Base-by-base conservation (phyloP, 2,329 filamentous ascomycete genomes). In the Penicillium concentricum region DNA sequence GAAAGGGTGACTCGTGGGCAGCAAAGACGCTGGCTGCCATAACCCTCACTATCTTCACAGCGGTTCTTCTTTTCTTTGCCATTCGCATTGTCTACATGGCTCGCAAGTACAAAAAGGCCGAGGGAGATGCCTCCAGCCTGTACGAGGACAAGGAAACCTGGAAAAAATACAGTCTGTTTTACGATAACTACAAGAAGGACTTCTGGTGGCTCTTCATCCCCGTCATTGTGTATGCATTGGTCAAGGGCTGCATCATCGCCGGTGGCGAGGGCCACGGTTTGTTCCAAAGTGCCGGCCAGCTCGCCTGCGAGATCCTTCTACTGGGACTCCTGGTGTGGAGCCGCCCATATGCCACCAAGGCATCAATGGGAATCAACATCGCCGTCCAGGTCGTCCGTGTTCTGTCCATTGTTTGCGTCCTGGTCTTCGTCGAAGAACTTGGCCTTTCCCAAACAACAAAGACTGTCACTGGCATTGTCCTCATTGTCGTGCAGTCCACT, bases 141-240 rank as follows among this genome's bases (percentile, higher is more conserved):
- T 97, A 92, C 74, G 90, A 97, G 58, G 84, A 97, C 77, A 95
- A 94, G 80, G 84, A 89, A 57, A 87, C 88, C 39, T 97, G 94
- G 92, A 83, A 91, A 73, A 96, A 94, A 79, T 99, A 99, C 82
- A 94, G 90, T 68, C 82, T 97, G 60, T 97, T 99, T 78, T 99
- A 99, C 79, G 94, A 97, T 69, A 88, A 88, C 66, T 97, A 96
- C 82, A 92, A 91, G 79, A 91, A 90, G 75, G 86, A 87, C 66
- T 96, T 93, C 79, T 99, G 94, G 94, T 97, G 93, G 93, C 77
- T 97, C 24, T 97, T 99, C 71, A 83, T 97, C 15, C 94, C 94
- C 0, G 81, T 84, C 59, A 96, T 97, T 69, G 59, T 92, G 61
- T 97, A 97, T 80, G 89, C 92, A 80, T 92, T 97, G 70, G 87